Evolutionary conservation across 83 land plant genomes (phyloP).

Genomic region (Thuja plicata): DNA sequence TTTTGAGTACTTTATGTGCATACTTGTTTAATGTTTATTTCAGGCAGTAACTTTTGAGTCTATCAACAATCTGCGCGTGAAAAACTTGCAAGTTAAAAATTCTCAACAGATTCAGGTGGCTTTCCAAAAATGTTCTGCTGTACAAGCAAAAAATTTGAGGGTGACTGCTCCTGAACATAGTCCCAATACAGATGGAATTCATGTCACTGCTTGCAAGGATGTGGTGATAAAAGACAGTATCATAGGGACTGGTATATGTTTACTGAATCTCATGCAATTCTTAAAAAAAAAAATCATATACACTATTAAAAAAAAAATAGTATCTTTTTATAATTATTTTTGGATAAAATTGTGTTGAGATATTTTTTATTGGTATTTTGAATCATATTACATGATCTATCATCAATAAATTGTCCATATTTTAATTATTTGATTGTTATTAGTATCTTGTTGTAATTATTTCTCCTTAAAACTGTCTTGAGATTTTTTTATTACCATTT

Average conservation of each 20-base stretch:
- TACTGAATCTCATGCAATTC: background rate
- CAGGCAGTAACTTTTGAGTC: conserved; percentile 62
- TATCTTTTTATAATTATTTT: too few species aligned
- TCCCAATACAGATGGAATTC: conserved; percentile 91
- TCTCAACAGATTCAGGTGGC: conserved; percentile 68
- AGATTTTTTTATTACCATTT: too few species aligned
- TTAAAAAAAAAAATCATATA: too few species aligned
- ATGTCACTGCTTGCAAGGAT: conserved; percentile 44
- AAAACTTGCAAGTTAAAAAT: conserved; percentile 32
- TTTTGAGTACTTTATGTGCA: background rate
- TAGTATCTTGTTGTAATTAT: too few species aligned
- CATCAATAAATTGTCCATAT: too few species aligned
- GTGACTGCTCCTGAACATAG: conserved; percentile 59
- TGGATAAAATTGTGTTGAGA: too few species aligned
- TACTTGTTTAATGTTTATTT: background rate
- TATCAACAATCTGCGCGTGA: conserved; percentile 49
- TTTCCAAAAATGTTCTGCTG: conserved; percentile 40
- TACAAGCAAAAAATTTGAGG: conserved; percentile 38
- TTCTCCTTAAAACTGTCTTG: too few species aligned
- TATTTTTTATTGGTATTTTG: too few species aligned
- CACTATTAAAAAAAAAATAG: too few species aligned
- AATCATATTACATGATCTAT: too few species aligned
- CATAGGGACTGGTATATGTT: conserved; percentile 55
- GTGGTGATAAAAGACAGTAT: conserved; percentile 30
- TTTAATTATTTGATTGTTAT: too few species aligned